These are phyloP conservation scores for Vaccinium myrtillus DNA, from an alignment of 148 eudicot genomes.

Conservation along the genomic window DNA sequence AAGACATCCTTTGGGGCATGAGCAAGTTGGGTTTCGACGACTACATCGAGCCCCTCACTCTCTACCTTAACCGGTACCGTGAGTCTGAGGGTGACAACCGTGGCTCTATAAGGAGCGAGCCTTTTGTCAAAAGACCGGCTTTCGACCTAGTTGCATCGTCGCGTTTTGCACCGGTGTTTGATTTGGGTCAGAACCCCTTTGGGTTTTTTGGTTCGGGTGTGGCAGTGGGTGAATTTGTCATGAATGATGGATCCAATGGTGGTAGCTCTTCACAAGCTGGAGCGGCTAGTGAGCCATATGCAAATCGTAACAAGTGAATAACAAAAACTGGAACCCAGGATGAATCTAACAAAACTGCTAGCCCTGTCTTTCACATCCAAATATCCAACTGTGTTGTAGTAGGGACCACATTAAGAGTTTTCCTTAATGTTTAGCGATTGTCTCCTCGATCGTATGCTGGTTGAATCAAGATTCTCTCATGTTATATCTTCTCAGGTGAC, in stretches of 20 bases:
- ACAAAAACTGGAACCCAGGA: too few species aligned
- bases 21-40: conserved; percentile 93
- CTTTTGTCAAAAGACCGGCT: conserved; percentile 38
- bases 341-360: neutral
- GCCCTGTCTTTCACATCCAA: neutral
- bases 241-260: conserved; percentile 27
- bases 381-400: neutral
- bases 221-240: conserved; percentile 35
- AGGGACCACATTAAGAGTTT: neutral
- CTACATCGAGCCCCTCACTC: conserved; percentile 86
- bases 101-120: conserved; percentile 60
- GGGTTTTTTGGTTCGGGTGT: conserved; percentile 38
- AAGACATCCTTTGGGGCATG: conserved; percentile 96
- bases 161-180: conserved; percentile 39
- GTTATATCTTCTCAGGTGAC: neutral
- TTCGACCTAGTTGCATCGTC: conserved; percentile 25
- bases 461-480: neutral
- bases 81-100: conserved; percentile 74
- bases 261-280: too few species aligned
- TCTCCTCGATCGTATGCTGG: neutral
- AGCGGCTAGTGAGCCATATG: too few species aligned
- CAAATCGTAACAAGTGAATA: too few species aligned
- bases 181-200: conserved; percentile 34
- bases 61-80: conserved; percentile 75
- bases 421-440: neutral